Evolutionary conservation across 2,329 filamentous ascomycete species (phyloP).

Genomic region (Neurospora crassa): DNA sequence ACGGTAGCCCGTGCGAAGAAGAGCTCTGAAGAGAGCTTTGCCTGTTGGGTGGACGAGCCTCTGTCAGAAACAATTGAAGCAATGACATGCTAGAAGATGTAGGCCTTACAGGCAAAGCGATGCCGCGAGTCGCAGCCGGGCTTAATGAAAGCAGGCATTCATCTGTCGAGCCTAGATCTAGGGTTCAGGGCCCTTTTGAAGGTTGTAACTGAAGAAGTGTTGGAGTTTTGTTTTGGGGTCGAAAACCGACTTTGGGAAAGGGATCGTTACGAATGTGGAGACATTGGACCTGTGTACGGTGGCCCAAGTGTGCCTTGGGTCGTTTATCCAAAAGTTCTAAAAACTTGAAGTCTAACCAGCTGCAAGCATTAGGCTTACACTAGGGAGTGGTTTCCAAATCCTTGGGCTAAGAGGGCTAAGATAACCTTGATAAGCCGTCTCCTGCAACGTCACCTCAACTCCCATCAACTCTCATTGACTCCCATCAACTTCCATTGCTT

Average conservation of each 20-base stretch:
- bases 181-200: not conserved
- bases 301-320: no score
- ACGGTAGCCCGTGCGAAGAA: constrained; percentile 48
- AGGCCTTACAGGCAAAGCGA: constrained; percentile 36
- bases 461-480: no score
- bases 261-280: not conserved
- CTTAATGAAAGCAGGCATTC: constrained; percentile 31
- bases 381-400: no score
- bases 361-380: no score
- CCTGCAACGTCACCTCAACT: no score
- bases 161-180: constrained; percentile 13
- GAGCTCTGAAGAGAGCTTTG: constrained; percentile 62
- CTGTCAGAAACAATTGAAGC: not conserved
- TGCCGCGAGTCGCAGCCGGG: constrained; percentile 43
- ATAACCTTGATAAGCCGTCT: no score
- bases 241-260: not conserved
- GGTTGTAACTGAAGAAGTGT: not conserved
- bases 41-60: constrained; percentile 29
- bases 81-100: not conserved
- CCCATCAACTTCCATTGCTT: no score
- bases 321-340: no score
- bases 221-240: not conserved
- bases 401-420: no score
- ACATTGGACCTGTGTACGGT: no score
- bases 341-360: no score